Evolutionary conservation across 192 early-diverging fungal genomes (phyloP), one percentile per base, ranked within the genome.

Genomic region (Linnemannia zychae): DNA sequence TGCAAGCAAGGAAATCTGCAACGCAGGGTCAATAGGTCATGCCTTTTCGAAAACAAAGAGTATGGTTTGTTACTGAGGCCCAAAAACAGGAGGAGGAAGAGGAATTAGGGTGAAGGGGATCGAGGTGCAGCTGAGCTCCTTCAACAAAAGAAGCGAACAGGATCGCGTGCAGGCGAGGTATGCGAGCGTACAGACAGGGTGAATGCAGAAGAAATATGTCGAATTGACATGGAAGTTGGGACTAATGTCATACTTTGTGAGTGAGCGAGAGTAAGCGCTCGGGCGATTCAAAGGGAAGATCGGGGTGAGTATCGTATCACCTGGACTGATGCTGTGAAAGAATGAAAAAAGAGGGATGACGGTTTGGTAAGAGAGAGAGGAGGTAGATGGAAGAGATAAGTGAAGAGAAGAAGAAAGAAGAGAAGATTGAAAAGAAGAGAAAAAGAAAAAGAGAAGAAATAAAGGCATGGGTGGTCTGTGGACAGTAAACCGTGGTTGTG

Each of bases 401-500:
- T 7, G 47, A 69, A 22, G 75, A 50, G 20, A n/a, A 17, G 36
- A 22, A 18, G 67, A 12, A 36, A 69, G 4, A 33, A 40, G 37
- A n/a, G 37, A 48, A 47, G 47, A 47, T 33, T 20, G 22, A 70
- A 48, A n/a, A 28, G 13, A 40, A 22, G 24, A 31, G 31, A 71
- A 24, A 71, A 16, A 15, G 12, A 38, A 38, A n/a, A 18, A 9
- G 52, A 37, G 49, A 13, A 71, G 44, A 72, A 34, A 6, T 6
- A 57, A 60, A 28, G 34, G 44, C 22, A 73, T 22, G 44, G 47
- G 31, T 33, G 71, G 47, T 47, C 24, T 48, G 48, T 36, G 24
- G 71, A 52, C 46, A 50, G 38, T 38, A 40, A 57, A 63, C 13
- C 28, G 57, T 63, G 57, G 57, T 63, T 40, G 67, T 40, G 67